Conservation (phyloP, 495 filamentous ascomycete genomes). For the Apodospora peruviana region DNA sequence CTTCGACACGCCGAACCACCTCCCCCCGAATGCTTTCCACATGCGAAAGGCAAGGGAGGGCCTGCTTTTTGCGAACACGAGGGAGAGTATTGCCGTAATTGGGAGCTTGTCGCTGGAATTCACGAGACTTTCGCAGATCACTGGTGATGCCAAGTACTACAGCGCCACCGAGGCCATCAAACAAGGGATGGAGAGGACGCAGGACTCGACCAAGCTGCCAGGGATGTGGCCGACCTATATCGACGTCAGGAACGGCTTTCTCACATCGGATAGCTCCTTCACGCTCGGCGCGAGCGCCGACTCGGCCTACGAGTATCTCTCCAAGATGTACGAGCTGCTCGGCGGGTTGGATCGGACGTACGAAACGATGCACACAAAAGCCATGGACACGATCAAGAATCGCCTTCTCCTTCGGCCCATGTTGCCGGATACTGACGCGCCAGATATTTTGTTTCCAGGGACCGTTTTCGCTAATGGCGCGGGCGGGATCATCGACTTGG, state of each 20-base stretch:
- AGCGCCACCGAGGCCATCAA: constrained; percentile 77
- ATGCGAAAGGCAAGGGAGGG: constrained; percentile 54
- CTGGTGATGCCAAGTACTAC: constrained; percentile 74
- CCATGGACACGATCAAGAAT: constrained; percentile 58
- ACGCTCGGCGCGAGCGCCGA: constrained; percentile 70
- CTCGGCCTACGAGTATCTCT: constrained; percentile 85
- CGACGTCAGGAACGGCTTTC: constrained; percentile 41
- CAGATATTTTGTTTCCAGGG: constrained; percentile 65
- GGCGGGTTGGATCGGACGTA: constrained; percentile 35
- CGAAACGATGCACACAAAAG: constrained; percentile 40
- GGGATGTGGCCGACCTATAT: constrained; percentile 76
- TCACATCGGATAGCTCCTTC: constrained; percentile 38
- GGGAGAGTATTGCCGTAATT: constrained; percentile 54
- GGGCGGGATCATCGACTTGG: constrained; percentile 16
- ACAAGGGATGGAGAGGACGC: constrained; percentile 62
- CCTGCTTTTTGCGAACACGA: constrained; percentile 32
- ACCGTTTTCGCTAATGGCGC: constrained; percentile 21
- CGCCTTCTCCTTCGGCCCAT: constrained; percentile 65
- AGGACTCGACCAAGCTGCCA: constrained; percentile 62
- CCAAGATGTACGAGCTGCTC: constrained; percentile 54
- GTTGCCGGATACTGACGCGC: constrained; percentile 42
- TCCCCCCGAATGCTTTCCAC: constrained; percentile 71
- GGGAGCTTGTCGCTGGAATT: constrained; percentile 81
- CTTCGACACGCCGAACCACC: constrained; percentile 87
- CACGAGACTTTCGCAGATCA: constrained; percentile 77